Base-by-base conservation (phyloP, 305 asterid species). In the Fraxinus latifolia region DNA sequence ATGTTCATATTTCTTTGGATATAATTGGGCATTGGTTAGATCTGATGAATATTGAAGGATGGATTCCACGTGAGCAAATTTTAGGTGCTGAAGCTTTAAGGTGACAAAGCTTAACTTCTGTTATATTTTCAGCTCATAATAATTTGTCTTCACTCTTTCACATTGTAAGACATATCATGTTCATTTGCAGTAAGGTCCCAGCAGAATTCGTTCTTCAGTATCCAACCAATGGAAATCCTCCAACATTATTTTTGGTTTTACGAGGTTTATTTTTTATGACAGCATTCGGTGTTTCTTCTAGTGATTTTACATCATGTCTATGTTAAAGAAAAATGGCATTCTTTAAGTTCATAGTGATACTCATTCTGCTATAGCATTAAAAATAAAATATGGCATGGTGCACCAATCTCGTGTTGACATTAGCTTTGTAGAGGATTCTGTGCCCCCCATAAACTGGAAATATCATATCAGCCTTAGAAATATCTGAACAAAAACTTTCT, bases 51-150 rank as follows among this genome's bases (percentile, higher is more conserved):
- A 86, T 90, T 79, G 97, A 96, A 89, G 99, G 98, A 73, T 96
- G 99, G 98, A 96, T 96, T 83, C 99, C 99, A 47, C 98, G 98
- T 32, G 98, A 96, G 89, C 97, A 94, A 86, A 96, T 96, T 86
- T 90, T 96, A 90, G 99, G 99, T 53, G 91, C 95, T 80, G 99
- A 96, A 92, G 97, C 99, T 83, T 87, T 90, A 84, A 96, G 98
- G 99, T 94, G 39, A 86, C 37, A 34, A 11, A 70, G 33, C 25
- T 23, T 71, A 76, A 53, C 84, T 58, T 81, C 42, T 70, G 1
- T 73, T 58, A 47, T 72, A 68, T 55, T 71, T 55, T 74, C 82
- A 68, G 80, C 82, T 82, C 73, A 14, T 77, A 32, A 58, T 78
- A 5, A 73, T 82, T 14, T 60, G 65, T 81, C 33, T 81, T 79